phyloP scores from a whole-genome alignment of 768 basidiomycete genomes.

The Amanita inopinata region DNA sequence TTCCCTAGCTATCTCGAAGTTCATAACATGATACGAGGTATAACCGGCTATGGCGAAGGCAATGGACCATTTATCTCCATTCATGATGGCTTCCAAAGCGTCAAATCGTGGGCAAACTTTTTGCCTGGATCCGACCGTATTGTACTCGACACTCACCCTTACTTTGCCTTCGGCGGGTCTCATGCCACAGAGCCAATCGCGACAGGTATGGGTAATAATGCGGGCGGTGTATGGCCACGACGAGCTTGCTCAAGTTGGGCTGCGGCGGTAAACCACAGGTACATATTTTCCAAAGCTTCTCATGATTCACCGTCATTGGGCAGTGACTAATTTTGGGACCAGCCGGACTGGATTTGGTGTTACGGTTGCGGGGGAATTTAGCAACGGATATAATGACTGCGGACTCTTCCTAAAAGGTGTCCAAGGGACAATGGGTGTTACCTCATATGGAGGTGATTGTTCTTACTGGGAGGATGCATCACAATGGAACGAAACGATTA shows the following conservation, averaged over 20 bases:
- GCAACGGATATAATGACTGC: slow-evolving; percentile 56
- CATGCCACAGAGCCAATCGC: slow-evolving; percentile 22
- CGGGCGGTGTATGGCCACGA: slow-evolving; percentile 36
- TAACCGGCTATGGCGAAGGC: slow-evolving; percentile 68
- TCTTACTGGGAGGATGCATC: slow-evolving; percentile 40
- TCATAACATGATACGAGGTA: slow-evolving; percentile 49
- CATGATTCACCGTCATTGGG: too few species aligned
- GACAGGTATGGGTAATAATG: slow-evolving; percentile 19
- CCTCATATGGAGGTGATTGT: slow-evolving; percentile 30
- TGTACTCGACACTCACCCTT: slow-evolving; percentile 60
- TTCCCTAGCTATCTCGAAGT: slow-evolving; percentile 35
- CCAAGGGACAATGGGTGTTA: slow-evolving; percentile 10
- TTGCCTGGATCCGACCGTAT: slow-evolving; percentile 49
- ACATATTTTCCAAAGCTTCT: slow-evolving; percentile 19
- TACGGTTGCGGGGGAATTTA: slow-evolving; percentile 69
- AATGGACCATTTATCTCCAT: slow-evolving; percentile 47
- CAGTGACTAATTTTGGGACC: slow-evolving; percentile 6
- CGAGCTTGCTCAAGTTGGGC: slow-evolving; percentile 54
- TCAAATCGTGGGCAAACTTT: slow-evolving; percentile 35
- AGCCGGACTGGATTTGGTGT: slow-evolving; percentile 50
- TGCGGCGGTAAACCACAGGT: slow-evolving; percentile 39
- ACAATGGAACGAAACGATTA: slow-evolving; percentile 35
- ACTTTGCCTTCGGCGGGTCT: slow-evolving; percentile 44
- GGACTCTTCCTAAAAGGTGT: slow-evolving; percentile 25
- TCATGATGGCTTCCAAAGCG: slow-evolving; percentile 35